Base-by-base conservation (phyloP, 129 eudicot species). In the Dittrichia graveolens region DNA sequence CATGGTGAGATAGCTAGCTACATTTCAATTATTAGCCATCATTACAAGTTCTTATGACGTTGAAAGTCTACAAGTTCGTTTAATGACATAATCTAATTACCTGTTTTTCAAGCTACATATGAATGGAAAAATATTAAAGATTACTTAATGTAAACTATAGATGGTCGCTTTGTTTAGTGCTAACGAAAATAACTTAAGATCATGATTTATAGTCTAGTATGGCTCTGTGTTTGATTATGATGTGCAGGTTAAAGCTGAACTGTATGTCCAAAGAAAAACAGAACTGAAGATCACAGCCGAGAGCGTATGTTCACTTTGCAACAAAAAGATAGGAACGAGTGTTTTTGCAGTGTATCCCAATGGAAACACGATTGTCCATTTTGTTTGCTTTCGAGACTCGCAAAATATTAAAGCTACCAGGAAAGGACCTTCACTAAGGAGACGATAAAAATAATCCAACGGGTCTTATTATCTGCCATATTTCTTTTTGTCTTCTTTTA, bases 311-410 rank as follows among this genome's bases (percentile, higher is more conserved):
- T 88, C 97, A 14, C 97, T 95, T 75, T 90, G 99, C 87, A 83
- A 81, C 84, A 95, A 95, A 76, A 90, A 85, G 78, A 90, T 90
- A 45, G 99, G 96, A 24, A 84, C 91, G 7, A 95, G 99, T 42
- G 97, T 95, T 13, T 88, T 95, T 61, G 97, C 94, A 39, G 94
- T 88, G 72, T 95, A 95, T 85, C 99, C 96, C 0, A 89, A 88
- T 4, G 90, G 89, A 11, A 84, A 78, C 71, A 90, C 97, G n/a
- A 79, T 86, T 0, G 96, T 90, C n/a, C 99, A 95, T 73, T 95
- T 95, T 50, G 93, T 95, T 67, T 95, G 99, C 85, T 95, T 85
- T 69, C 79, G 83, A 71, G 96, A 92, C 74, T 89, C 95, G 64
- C 98, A 92, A 75, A 87, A 75, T 75, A 87, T 77, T 83, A 92